Evolutionary conservation across 495 filamentous ascomycete genomes (phyloP), one percentile per base, ranked within the genome.

Genomic region (Daldinia loculata): DNA sequence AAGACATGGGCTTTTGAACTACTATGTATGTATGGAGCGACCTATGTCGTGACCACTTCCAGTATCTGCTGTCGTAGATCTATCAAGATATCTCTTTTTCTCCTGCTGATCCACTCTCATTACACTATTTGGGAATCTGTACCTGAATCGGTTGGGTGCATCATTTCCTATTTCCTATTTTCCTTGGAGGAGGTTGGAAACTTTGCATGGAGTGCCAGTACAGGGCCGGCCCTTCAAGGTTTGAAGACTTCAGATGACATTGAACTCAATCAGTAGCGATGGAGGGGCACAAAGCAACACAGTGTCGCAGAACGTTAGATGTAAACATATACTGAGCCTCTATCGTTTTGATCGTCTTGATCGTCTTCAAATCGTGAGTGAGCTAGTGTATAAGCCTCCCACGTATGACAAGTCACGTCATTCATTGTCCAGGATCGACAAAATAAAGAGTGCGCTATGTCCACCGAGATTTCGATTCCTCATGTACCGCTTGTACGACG

Each of bases 391-490:
- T 48, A 9, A 48, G 43, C 43, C 43, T 48, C 43, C 43, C 43
- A 48, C 43, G 43, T 48, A 48, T 30, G 50, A 30, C 24, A 15
- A 30, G 50, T 53, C 50, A 53, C 50, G 50, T 53, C 50, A 53
- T 53, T 53, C 50, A 53, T 53, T 53, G 24, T 26, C 50, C 50
- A 30, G 26, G 50, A 53, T 53, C 27, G 50, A 53, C 43, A 48
- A 6, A 24, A 24, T 48, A 24, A 48, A 24, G 30, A 34, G 4
- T 41, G 6, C 32, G 34, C 29, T 26, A 50, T 67, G 57, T 62
- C 29, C 60, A 62, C 53, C 69, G 58, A 67, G 53, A 27, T 27
- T 48, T 50, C 57, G 43, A 56, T 41, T 61, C 51, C 34, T 41
- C 19, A 52, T 53, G 43, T 59, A 32, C 51, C 34, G 34, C 19